Evolutionary conservation across 1,284 basidiomycete species (phyloP).

Genomic region (Ustilago nuda): DNA sequence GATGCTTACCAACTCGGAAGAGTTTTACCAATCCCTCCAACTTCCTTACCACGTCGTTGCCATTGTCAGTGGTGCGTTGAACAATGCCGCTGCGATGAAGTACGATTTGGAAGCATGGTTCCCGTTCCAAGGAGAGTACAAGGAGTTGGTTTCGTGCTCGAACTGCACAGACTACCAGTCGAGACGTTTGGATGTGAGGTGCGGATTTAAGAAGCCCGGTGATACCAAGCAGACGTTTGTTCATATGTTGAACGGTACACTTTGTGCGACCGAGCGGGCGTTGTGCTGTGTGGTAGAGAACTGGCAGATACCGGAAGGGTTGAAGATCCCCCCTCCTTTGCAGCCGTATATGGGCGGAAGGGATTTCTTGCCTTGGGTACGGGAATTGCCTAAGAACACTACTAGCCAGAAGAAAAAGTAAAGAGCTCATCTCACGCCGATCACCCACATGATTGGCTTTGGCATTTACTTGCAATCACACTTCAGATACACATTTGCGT

Average conservation of each 20-base stretch:
- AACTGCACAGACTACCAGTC: constrained; percentile 72
- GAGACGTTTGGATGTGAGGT: constrained; percentile 63
- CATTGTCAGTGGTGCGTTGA: constrained; percentile 96
- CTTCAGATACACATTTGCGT: too few species aligned
- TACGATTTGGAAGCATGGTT: constrained; percentile 99
- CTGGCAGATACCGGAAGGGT: constrained; percentile 94
- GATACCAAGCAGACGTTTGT: constrained; percentile 68
- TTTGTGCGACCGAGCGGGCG: constrained; percentile 95
- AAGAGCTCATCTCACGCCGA: constrained; percentile 41
- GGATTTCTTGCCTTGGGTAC: constrained; percentile 88
- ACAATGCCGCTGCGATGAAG: constrained; percentile 96
- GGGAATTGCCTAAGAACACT: constrained; percentile 80
- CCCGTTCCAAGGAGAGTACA: constrained; percentile 95
- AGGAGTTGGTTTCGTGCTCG: constrained; percentile 76
- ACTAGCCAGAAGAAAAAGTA: constrained; percentile 75
- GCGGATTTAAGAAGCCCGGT: constrained; percentile 68
- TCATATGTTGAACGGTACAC: constrained; percentile 77
- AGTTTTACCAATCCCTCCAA: constrained; percentile 93
- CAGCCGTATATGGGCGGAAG: constrained; percentile 96
- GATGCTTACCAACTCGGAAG: constrained; percentile 90
- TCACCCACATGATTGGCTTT: constrained; percentile 46
- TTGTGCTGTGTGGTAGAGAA: constrained; percentile 99
- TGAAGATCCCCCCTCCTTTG: constrained; percentile 87
- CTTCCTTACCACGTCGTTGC: constrained; percentile 91
- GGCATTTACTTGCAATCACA: background rate